Base-by-base conservation (phyloP, 805 yeast species). In the Suhomyces kilbournensis region DNA sequence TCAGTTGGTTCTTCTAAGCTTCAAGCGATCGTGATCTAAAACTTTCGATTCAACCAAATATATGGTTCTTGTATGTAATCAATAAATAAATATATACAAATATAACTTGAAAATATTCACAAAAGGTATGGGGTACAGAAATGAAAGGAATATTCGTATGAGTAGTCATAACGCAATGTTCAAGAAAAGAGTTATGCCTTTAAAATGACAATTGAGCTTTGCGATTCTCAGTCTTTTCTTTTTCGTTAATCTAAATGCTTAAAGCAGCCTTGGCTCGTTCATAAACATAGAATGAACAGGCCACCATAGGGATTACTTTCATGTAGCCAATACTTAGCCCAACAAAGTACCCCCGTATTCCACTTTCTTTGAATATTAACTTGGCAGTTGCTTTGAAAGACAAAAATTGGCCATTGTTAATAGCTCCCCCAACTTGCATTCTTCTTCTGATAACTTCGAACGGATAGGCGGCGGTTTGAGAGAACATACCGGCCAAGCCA, bases 401-500 rank as follows among this genome's bases (percentile, higher is more conserved):
- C 52, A 78, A 69, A 60, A 78, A 84, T 67, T 78, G 79, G 43
- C 85, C 90, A 51, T 78, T 77, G 56, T 83, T 80, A 6, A 78
- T 74, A 3, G 86, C 88, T 10, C 93, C 96, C 35, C 96, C 92
- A 22, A 94, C 99, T 72, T 94, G 99, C 89, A 94, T 85, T 61
- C 98, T 78, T 68, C 99, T 80, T 65, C 99, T 79, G 20, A 94
- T 82, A 39, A 94, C 97, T 71, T 94, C 99, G 60, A 94, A 87
- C 1, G 99, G 99, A 65, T 94, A 94, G 4, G 97, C 93, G 0
- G 98, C 96, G 1, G 97, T 90, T 69, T 94, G 99, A 1, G 98
- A 90, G 35, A 84, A 78, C 86, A 93, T 82, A 10, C 99, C 99
- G 0, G 97, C 96, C n/a, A 88, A 61, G 1, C 98, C 99, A 51